A percentile compares a stretch with the other conserved stretches of the same genome.
These are phyloP conservation scores for Plasmodium gallinaceum DNA, from an alignment of 169 alveolate species.

Conservation along the genomic window DNA sequence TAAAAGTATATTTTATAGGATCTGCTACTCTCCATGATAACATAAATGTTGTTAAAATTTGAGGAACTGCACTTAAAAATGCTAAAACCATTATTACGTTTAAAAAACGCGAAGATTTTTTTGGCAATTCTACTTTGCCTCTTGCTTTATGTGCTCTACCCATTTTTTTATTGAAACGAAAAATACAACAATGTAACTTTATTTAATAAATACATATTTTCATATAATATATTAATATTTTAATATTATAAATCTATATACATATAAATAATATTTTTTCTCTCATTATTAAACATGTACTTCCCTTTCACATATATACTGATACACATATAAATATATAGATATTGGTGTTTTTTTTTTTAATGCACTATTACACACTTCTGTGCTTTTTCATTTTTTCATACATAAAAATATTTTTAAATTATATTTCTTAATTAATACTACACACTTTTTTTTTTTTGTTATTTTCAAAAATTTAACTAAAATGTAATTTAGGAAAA, in stretches of 20 bases:
- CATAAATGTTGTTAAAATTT: slow-evolving; percentile 60
- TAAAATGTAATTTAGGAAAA: too few relatives aligned
- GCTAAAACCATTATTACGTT: slow-evolving; percentile 57
- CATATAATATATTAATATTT: slow-evolving; percentile 1
- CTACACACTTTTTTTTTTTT: too few relatives aligned
- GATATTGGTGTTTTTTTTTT: neutral
- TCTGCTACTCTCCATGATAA: slow-evolving; percentile 71
- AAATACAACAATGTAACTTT: neutral
- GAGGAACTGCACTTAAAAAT: slow-evolving; percentile 58
- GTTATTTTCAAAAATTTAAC: too few relatives aligned
- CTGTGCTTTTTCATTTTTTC: neutral
- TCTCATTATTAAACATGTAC: too few relatives aligned
- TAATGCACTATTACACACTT: slow-evolving; percentile 1
- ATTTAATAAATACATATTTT: neutral
- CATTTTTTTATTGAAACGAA: slow-evolving; percentile 1
- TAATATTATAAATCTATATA: neutral
- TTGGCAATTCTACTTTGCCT: slow-evolving; percentile 12
- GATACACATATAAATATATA: too few relatives aligned
- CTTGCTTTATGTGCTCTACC: slow-evolving; percentile 19
- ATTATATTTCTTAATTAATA: too few relatives aligned
- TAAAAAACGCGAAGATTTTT: slow-evolving; percentile 25
- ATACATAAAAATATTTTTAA: too few relatives aligned
- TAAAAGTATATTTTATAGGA: slow-evolving; percentile 55
- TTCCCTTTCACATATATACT: too few relatives aligned
- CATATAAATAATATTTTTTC: too few relatives aligned